These are phyloP conservation scores for Trypanosoma grayi DNA, from an alignment of 208 protist species.

Conservation along the genomic window DNA sequence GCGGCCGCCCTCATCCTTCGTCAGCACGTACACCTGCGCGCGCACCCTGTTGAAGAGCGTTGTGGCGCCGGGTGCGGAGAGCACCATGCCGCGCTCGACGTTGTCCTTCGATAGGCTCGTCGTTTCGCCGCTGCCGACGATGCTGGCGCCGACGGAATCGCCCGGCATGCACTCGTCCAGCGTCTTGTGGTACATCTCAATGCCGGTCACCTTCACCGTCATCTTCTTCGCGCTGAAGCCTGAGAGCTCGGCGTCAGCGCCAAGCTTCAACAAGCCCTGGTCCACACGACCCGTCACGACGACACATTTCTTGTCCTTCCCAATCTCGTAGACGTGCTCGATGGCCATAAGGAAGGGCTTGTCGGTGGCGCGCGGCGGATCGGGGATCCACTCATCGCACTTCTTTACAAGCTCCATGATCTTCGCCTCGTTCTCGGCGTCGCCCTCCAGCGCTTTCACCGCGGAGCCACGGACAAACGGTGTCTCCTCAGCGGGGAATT, in stretches of 20 bases:
- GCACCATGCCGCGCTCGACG: slow-evolving; percentile 94
- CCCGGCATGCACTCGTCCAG: slow-evolving; percentile 95
- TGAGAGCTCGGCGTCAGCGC: slow-evolving; percentile 96
- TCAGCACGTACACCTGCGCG: slow-evolving; percentile 98
- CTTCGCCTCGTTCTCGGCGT: slow-evolving; percentile 89
- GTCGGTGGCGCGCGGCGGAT: slow-evolving; percentile 93
- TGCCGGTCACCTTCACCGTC: slow-evolving; percentile 90
- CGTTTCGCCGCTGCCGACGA: slow-evolving; percentile 87
- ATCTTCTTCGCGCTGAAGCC: slow-evolving; percentile 89
- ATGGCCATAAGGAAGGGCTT: slow-evolving; percentile 98
- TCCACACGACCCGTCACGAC: slow-evolving; percentile 96
- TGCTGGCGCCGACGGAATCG: slow-evolving; percentile 97
- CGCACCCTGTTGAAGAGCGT: slow-evolving; percentile 94
- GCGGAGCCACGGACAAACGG: slow-evolving; percentile 94
- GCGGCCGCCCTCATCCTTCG: slow-evolving; percentile 98
- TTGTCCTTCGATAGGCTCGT: slow-evolving; percentile 95
- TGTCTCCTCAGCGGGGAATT: slow-evolving; percentile 92
- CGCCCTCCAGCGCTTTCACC: slow-evolving; percentile 95
- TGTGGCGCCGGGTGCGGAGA: slow-evolving; percentile 92
- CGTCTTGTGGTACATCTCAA: slow-evolving; percentile 98
- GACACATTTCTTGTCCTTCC: slow-evolving; percentile 93
- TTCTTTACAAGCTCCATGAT: slow-evolving; percentile 94
- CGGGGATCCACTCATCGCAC: slow-evolving; percentile 93
- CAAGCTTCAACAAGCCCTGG: slow-evolving; percentile 92
- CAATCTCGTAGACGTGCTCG: slow-evolving; percentile 93